phyloP scores from a whole-genome alignment of 257 asterid genomes.

The Solanum chilense region DNA sequence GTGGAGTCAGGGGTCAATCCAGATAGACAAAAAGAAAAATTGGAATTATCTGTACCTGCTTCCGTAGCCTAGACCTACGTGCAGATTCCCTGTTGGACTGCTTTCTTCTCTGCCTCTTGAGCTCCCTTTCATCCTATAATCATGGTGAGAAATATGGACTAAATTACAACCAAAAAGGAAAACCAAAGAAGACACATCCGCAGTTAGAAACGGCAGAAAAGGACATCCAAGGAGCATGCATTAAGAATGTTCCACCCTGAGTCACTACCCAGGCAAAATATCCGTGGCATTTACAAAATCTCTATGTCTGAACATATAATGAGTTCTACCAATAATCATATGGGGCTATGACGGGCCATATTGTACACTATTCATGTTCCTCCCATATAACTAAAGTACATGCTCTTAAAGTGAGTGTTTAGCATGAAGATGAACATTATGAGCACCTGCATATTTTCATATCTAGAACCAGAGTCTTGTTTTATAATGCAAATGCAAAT shows the following conservation, averaged over 20 bases:
- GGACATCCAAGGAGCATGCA: not conserved
- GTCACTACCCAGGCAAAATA: not conserved
- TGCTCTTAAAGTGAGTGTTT: not conserved
- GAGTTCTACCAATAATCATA: not conserved
- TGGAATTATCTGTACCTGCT: conserved; percentile 40
- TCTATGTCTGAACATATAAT: not conserved
- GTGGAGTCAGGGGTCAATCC: not conserved
- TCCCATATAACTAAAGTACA: not conserved
- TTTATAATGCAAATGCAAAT: not conserved
- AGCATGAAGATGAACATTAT: not conserved
- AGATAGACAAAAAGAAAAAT: not conserved
- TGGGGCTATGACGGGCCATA: not conserved
- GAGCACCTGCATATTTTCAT: not conserved
- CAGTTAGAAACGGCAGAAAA: not conserved
- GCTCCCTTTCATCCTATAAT: conserved; percentile 78
- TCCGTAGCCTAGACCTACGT: conserved; percentile 76
- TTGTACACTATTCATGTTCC: not conserved
- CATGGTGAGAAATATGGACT: not conserved
- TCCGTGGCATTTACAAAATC: not conserved
- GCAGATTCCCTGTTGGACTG: conserved; percentile 90
- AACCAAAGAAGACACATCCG: not conserved
- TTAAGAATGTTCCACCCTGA: not conserved
- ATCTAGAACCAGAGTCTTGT: not conserved
- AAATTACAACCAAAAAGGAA: not conserved
- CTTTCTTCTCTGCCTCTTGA: conserved; percentile 73